These are phyloP conservation scores for Colletotrichum falcatum DNA, from an alignment of 2,329 filamentous ascomycete genomes.

Conservation along the genomic window DNA sequence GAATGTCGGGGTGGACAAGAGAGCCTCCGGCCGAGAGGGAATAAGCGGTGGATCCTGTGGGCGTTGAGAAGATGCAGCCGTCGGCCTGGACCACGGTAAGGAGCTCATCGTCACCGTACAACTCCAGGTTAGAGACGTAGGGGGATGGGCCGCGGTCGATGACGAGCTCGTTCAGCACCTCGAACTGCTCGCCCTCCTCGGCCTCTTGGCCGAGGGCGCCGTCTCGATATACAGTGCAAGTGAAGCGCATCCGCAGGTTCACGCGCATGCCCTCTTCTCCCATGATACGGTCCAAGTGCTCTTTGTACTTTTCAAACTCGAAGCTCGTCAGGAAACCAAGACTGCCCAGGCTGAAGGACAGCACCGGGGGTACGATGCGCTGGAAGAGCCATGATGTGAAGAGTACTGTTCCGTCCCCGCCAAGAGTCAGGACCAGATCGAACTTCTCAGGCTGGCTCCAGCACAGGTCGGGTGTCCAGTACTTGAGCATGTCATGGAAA, in stretches of 20 bases:
- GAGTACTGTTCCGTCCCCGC: slow-evolving; percentile 87
- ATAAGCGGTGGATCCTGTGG: slow-evolving; percentile 94
- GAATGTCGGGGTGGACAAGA: slow-evolving; percentile 95
- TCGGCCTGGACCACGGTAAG: slow-evolving; percentile 97
- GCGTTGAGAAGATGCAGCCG: slow-evolving; percentile 97
- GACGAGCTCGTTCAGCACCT: slow-evolving; percentile 97
- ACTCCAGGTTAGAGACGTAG: slow-evolving; percentile 95
- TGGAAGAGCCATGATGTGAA: slow-evolving; percentile 96
- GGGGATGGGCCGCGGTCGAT: slow-evolving; percentile 97
- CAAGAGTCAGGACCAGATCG: slow-evolving; percentile 90
- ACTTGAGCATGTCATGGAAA: slow-evolving; percentile 87
- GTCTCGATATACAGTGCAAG: slow-evolving; percentile 92
- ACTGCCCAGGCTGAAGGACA: slow-evolving; percentile 86
- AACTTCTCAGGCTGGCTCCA: slow-evolving; percentile 95
- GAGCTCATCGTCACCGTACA: slow-evolving; percentile 95
- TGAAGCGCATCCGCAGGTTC: slow-evolving; percentile 98
- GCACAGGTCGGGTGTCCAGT: slow-evolving; percentile 97
- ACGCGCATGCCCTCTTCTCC: slow-evolving; percentile 96
- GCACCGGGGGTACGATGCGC: slow-evolving; percentile 84
- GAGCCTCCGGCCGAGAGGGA: slow-evolving; percentile 95
- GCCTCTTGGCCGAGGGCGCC: slow-evolving; percentile 70
- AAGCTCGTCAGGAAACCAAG: slow-evolving; percentile 92
- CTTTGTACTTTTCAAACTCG: slow-evolving; percentile 87
- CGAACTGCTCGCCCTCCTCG: slow-evolving; percentile 94
- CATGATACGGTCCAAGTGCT: slow-evolving; percentile 90